phyloP scores from a whole-genome alignment of 2,329 filamentous ascomycete genomes.

The Talaromyces pinophilus region DNA sequence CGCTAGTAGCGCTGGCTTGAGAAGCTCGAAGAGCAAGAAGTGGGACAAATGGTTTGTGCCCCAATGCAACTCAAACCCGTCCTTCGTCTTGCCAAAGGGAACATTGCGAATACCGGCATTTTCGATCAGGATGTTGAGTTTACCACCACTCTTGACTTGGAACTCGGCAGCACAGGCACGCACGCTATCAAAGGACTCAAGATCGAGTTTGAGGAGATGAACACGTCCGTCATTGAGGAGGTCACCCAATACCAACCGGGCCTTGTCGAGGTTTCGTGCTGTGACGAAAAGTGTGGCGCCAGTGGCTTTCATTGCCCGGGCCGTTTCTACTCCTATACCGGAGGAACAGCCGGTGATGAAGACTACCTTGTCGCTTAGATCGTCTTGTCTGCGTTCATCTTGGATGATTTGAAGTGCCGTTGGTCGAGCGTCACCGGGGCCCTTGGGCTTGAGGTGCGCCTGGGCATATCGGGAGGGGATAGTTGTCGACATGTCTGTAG shows the following conservation, averaged over 20 bases:
- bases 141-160: background rate
- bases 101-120: background rate
- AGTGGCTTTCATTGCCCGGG: background rate
- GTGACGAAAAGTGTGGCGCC: background rate
- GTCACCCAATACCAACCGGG: background rate
- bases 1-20: background rate
- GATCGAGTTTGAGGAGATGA: constrained; percentile 37
- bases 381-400: background rate
- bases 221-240: background rate
- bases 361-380: background rate
- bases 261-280: background rate
- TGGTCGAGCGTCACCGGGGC: background rate
- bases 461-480: background rate
- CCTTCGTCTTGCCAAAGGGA: background rate
- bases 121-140: constrained; percentile 14
- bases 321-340: background rate
- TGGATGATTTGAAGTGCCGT: constrained; percentile 4
- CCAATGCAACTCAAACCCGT: background rate
- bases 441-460: background rate
- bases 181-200: constrained; percentile 48
- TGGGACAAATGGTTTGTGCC: background rate
- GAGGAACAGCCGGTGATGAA: background rate
- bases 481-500: background rate
- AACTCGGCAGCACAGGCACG: constrained; percentile 22
- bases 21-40: background rate